phyloP scores from a whole-genome alignment of 495 filamentous ascomycete species.

The Tricharina praecox region DNA sequence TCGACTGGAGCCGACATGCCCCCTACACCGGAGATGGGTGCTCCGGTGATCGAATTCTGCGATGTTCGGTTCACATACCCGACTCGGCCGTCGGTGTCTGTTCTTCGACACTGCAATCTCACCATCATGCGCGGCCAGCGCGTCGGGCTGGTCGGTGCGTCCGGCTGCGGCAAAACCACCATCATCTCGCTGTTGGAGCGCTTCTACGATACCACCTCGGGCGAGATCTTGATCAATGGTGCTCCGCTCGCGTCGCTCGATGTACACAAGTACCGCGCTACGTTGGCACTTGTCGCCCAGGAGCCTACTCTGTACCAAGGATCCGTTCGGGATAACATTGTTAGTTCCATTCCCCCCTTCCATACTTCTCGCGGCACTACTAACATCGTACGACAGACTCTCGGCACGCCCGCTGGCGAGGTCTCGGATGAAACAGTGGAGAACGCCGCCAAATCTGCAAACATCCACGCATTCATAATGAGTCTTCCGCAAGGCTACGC shows the following conservation, averaged over 20 bases:
- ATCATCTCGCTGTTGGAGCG: slow-evolving; percentile 39
- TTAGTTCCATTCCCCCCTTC: slow-evolving; percentile 31
- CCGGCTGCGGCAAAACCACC: slow-evolving; percentile 42
- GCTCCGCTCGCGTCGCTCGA: slow-evolving; percentile 32
- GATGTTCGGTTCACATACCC: slow-evolving; percentile 46
- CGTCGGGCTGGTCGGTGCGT: slow-evolving; percentile 39
- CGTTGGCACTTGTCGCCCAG: slow-evolving; percentile 44
- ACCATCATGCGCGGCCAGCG: slow-evolving; percentile 33
- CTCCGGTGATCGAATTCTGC: slow-evolving; percentile 30
- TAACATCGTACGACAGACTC: not conserved
- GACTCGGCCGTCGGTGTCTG: slow-evolving; percentile 36
- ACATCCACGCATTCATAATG: slow-evolving; percentile 44
- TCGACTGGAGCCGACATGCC: slow-evolving; percentile 1
- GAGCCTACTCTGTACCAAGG: slow-evolving; percentile 42
- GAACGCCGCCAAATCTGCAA: slow-evolving; percentile 40
- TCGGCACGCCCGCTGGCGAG: slow-evolving; percentile 30
- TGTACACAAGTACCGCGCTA: slow-evolving; percentile 35
- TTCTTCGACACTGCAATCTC: slow-evolving; percentile 39
- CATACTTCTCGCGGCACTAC: not conserved
- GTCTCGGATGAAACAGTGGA: slow-evolving; percentile 30
- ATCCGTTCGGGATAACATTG: slow-evolving; percentile 43
- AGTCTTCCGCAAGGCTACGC: slow-evolving; percentile 45
- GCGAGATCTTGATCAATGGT: slow-evolving; percentile 38
- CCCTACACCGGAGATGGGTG: not conserved
- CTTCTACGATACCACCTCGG: slow-evolving; percentile 42